phyloP scores from a whole-genome alignment of 257 asterid species.

The Solanum chiquidenum region DNA sequence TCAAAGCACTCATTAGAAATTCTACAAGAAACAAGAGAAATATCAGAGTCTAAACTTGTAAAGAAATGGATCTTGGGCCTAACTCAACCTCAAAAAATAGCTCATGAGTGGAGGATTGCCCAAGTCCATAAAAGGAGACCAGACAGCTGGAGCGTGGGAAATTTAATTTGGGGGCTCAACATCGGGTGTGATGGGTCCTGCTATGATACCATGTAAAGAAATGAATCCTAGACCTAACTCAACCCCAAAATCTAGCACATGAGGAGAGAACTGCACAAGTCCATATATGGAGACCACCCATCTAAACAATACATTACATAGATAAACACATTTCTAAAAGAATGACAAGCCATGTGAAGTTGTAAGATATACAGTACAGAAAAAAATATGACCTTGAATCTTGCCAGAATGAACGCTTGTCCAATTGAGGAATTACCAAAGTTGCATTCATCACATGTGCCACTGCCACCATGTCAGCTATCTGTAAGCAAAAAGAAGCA shows the following conservation, averaged over 20 bases:
- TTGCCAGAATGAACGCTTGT: conserved; percentile 90
- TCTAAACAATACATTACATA: neutral
- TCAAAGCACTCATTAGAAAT: neutral
- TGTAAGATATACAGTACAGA: neutral
- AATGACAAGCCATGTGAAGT: neutral
- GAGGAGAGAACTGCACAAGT: neutral
- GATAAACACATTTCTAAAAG: neutral
- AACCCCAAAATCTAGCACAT: neutral
- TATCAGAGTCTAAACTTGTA: neutral
- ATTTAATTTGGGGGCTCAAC: neutral
- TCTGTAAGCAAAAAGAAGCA: conserved; percentile 31
- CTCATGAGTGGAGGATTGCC: neutral
- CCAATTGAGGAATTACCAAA: conserved; percentile 85
- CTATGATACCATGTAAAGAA: neutral
- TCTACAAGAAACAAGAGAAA: neutral
- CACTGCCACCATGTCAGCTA: conserved; percentile 99
- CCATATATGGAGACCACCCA: neutral
- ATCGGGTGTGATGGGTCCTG: neutral
- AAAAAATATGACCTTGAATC: conserved; percentile 60
- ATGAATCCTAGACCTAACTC: neutral
- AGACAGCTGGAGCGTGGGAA: neutral
- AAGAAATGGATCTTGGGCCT: neutral
- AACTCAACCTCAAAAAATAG: neutral
- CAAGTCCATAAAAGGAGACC: neutral
- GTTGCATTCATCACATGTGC: conserved; percentile 91